phyloP scores from a whole-genome alignment of 768 basidiomycete species.

The Russula foetens region DNA sequence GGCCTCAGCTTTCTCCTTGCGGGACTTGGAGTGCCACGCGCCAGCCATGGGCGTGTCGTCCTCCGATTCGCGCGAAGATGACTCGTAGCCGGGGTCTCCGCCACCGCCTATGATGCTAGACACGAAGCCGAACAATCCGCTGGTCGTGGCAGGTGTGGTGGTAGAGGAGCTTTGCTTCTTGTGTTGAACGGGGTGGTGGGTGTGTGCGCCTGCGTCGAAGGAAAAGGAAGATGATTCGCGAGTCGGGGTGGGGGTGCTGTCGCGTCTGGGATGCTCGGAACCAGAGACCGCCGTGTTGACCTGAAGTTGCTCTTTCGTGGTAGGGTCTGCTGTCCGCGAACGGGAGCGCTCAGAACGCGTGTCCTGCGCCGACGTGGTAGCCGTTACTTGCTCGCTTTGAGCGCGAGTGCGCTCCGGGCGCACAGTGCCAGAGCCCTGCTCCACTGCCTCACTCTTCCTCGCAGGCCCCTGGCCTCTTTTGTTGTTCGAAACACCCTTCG shows the following conservation, averaged over 20 bases:
- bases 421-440: constrained; percentile 2
- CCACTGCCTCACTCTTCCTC: constrained; percentile 2
- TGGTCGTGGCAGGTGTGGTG: neutral
- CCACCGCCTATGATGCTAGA: neutral
- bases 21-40: constrained; percentile 5
- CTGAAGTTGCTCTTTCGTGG: constrained; percentile 16
- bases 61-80: constrained; percentile 13
- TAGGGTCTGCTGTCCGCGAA: constrained; percentile 11
- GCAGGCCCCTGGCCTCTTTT: constrained; percentile 10
- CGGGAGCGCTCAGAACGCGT: constrained; percentile 2
- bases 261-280: neutral
- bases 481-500: neutral
- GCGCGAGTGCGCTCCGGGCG: constrained; percentile 12
- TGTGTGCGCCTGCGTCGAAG: neutral
- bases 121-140: constrained; percentile 1
- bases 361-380: neutral
- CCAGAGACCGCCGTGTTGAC: neutral
- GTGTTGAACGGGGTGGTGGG: neutral
- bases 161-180: constrained; percentile 10
- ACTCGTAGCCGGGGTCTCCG: constrained; percentile 16
- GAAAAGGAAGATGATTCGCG: neutral
- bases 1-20: constrained; percentile 8
- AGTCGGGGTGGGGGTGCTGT: neutral
- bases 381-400: neutral
- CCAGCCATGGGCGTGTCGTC: constrained; percentile 11